phyloP scores from a whole-genome alignment of 2,329 filamentous ascomycete species.

The Hirsutella thompsonii region DNA sequence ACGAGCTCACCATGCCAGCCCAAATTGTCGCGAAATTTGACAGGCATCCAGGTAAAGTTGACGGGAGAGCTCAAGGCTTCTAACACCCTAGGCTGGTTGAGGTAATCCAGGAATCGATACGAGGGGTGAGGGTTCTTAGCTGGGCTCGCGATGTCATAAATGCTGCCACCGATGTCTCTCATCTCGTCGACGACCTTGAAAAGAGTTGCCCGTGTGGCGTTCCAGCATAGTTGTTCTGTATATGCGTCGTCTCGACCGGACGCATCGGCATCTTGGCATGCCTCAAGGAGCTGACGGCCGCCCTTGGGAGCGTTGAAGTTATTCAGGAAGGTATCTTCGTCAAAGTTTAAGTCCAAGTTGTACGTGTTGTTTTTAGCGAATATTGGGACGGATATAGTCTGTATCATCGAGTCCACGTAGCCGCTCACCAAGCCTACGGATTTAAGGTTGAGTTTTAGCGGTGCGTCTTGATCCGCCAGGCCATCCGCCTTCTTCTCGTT shows the following conservation, averaged over 20 bases:
- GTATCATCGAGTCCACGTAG: slow-evolving; percentile 50
- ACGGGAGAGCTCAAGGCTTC: slow-evolving; percentile 48
- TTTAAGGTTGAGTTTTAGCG: slow-evolving; percentile 45
- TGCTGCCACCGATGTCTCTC: slow-evolving; percentile 38
- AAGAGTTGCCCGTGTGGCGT: no score
- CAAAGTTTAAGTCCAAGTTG: slow-evolving; percentile 41
- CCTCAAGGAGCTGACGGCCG: no score
- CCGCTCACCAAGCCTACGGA: slow-evolving; percentile 62
- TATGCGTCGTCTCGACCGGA: no score
- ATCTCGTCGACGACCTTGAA: slow-evolving; percentile 47
- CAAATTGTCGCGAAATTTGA: slow-evolving; percentile 33
- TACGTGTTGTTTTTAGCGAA: slow-evolving; percentile 56
- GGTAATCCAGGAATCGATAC: slow-evolving; percentile 46
- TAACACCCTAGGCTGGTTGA: slow-evolving; percentile 46
- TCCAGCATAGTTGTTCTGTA: no score
- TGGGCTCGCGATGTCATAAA: slow-evolving; percentile 49
- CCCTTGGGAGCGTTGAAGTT: no score
- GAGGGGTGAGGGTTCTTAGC: slow-evolving; percentile 48
- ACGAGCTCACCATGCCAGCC: slow-evolving; percentile 44
- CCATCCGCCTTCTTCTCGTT: slow-evolving; percentile 42
- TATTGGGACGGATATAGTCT: slow-evolving; percentile 41
- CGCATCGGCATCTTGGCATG: not conserved
- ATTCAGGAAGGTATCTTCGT: slow-evolving; percentile 35
- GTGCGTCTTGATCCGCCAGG: slow-evolving; percentile 31
- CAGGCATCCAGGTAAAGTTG: slow-evolving; percentile 41